Evolutionary conservation across 805 yeast genomes (phyloP), one percentile per base, ranked within the genome.

Genomic region (Tetrapisispora fleetii): DNA sequence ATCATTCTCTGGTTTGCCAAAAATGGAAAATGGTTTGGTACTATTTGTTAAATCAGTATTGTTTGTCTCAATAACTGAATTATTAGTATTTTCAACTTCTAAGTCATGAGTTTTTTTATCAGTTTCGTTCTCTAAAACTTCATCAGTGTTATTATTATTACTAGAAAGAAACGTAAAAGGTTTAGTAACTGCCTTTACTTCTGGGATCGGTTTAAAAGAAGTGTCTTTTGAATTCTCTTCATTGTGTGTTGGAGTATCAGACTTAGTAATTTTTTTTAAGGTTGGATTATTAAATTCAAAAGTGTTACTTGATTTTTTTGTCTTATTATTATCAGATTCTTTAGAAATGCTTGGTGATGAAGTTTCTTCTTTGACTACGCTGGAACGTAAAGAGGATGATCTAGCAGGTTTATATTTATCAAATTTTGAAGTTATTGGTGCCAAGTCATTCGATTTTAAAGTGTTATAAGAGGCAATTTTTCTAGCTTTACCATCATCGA

Each of bases 341-440:
- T 41, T 40, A n/a, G 36, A 39, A 27, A 48, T 52, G 19, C 49
- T 50, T 17, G 56, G 55, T 10, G 55, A 46, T 17, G 21, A 5
- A 37, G 14, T 48, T 2, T 55, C 52, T 4, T 62, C 56, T 0
- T 59, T 52, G 6, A 66, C 57, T 2, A 67, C 59, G 47, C 60
- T 65, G 0, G 63, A 54, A 16, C 73, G 61, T 43, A 70, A 51
- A 0, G 72, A 67, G 0, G 74, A 69, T 1, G 74, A 65, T 46
- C 64, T 65, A 19, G 48, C 51, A 8, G 74, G 74, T 48, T 67
- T 67, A 49, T 68, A 66, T 50, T 64, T 62, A 18, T 58, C 56
- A 36, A 57, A 54, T 4, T 53, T 33, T 18, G 37, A 45, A 18
- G 47, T 24, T 17, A 30, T 19, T 11, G 47, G 11, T n/a, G 36